Evolutionary conservation across 2,329 filamentous ascomycete genomes (phyloP), one percentile per base, ranked within the genome.

Genomic region (Ambrosiella xylebori): DNA sequence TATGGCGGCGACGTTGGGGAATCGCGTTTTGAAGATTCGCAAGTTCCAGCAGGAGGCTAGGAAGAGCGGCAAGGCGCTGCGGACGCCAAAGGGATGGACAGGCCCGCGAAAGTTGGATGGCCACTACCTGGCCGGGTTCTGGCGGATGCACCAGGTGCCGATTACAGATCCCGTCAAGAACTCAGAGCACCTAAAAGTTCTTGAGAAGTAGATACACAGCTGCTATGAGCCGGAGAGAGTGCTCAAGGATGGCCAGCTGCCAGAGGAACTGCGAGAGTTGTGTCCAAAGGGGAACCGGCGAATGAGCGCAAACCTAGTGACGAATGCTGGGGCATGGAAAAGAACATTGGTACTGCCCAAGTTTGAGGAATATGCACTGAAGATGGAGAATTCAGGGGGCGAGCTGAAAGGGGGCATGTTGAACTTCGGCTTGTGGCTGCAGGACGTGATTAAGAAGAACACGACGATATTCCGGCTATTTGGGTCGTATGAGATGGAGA

Each of bases 71-170:
- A 83, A 85, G 66, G 76, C 83, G 2, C 80, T 83, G 39, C 79
- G 86, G 64, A 85, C 78, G 39, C 86, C 86, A 57, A 89, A 90
- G 71, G 86, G 86, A 59, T 90, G 86, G 86, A 88, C 83, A 12
- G 85, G 79, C 1, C 86, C 86, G 5, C 77, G 84, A 60, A 84
- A 86, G 67, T 65, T 89, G 55, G 83, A 84, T 63, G 78, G 78
- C 59, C 83, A 87, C 66, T 82, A 78, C 63, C 76, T 88, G 7
- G 81, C 81, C 64, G 86, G 86, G n/a, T 89, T 80, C 73, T 90
- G 85, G 85, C 78, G 85, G 49, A 74, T 85, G 15, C 86, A 90
- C 66, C 86, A 90, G 68, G 82, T 90, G 6, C 86, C 86, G 49
- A 82, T 90, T 60, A 76, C 85, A 3, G 83, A 86, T 62, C 82